Evolutionary conservation across 1,284 basidiomycete species (phyloP).

Genomic region (Malassezia vespertilionis): DNA sequence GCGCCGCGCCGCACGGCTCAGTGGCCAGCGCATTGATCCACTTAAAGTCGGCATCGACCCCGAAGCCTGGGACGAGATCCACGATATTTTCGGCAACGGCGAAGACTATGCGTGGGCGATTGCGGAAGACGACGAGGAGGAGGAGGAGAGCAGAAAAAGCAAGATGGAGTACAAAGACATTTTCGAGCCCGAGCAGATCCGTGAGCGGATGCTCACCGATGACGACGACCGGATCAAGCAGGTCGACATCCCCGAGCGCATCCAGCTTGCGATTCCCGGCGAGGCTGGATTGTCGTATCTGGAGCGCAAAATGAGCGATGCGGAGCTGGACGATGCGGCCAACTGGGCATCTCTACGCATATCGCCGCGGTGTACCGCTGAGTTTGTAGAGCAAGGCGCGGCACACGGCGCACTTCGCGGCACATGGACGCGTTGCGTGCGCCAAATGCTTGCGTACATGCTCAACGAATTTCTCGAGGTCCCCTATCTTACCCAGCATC

Average conservation of each 20-base stretch:
- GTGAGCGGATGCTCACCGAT: slow-evolving; percentile 76
- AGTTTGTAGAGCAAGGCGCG: slow-evolving; percentile 57
- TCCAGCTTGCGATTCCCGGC: slow-evolving; percentile 67
- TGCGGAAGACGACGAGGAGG: slow-evolving; percentile 50
- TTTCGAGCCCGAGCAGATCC: slow-evolving; percentile 95
- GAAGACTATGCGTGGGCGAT: slow-evolving; percentile 93
- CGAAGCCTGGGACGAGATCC: slow-evolving; percentile 92
- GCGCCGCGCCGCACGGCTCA: slow-evolving; percentile 32
- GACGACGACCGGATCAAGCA: slow-evolving; percentile 81
- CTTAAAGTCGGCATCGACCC: slow-evolving; percentile 29
- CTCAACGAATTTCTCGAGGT: slow-evolving; percentile 82
- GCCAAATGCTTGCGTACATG: slow-evolving; percentile 67
- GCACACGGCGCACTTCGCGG: slow-evolving; percentile 56
- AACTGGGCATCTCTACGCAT: slow-evolving; percentile 79
- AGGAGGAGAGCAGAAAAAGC: slow-evolving; percentile 50
- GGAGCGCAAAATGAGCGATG: slow-evolving; percentile 56
- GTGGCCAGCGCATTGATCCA: slow-evolving; percentile 57
- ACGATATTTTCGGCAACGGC: slow-evolving; percentile 92
- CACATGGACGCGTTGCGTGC: slow-evolving; percentile 68
- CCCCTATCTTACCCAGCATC: slow-evolving; percentile 87
- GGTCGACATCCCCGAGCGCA: slow-evolving; percentile 85
- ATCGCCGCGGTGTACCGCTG: slow-evolving; percentile 54
- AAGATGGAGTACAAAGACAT: slow-evolving; percentile 73
- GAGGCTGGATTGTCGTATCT: slow-evolving; percentile 55
- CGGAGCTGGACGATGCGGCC: slow-evolving; percentile 68